Conservation (phyloP, 768 basidiomycete genomes). For the Amyloporia xantha region DNA sequence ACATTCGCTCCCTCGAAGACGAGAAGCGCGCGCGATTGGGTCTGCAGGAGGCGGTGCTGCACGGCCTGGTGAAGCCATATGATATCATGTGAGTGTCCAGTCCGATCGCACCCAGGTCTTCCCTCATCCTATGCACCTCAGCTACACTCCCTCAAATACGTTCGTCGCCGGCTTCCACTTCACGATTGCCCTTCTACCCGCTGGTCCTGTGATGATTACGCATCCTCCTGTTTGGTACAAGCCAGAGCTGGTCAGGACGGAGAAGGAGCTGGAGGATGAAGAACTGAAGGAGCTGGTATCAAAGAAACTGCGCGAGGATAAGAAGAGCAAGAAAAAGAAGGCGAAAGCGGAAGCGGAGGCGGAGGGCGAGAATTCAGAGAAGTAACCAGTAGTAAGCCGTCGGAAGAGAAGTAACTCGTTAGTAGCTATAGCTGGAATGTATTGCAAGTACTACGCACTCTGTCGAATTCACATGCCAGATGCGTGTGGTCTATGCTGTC, state of each 20-base stretch:
- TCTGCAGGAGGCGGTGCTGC: conserved; percentile 92
- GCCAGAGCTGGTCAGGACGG: conserved; percentile 82
- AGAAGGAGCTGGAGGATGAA: conserved; percentile 84
- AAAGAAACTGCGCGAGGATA: conserved; percentile 77
- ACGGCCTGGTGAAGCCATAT: conserved; percentile 89
- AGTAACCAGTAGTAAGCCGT: no score
- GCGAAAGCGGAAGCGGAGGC: conserved; percentile 50
- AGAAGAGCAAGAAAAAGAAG: conserved; percentile 90
- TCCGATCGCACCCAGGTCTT: no score
- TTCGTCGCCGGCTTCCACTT: conserved; percentile 96
- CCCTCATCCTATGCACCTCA: conserved; percentile 19
- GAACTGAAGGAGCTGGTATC: conserved; percentile 75
- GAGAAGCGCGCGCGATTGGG: conserved; percentile 96
- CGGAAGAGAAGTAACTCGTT: conserved; percentile 19
- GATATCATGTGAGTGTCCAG: conserved; percentile 72
- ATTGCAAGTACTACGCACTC: conserved; percentile 12
- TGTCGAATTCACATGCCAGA: conserved; percentile 4
- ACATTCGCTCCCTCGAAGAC: conserved; percentile 87
- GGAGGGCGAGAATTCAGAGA: conserved; percentile 32
- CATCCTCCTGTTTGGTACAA: conserved; percentile 92
- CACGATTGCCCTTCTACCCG: conserved; percentile 88
- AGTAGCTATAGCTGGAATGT: conserved; percentile 16
- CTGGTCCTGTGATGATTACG: conserved; percentile 82
- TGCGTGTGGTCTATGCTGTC: conserved; percentile 10
- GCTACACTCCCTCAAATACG: conserved; percentile 76